Percentiles rank a stretch among this genome's conserved stretches.
Evolutionary conservation across 1,139 yeast genomes (phyloP).

Genomic region (Taphrina communis): DNA sequence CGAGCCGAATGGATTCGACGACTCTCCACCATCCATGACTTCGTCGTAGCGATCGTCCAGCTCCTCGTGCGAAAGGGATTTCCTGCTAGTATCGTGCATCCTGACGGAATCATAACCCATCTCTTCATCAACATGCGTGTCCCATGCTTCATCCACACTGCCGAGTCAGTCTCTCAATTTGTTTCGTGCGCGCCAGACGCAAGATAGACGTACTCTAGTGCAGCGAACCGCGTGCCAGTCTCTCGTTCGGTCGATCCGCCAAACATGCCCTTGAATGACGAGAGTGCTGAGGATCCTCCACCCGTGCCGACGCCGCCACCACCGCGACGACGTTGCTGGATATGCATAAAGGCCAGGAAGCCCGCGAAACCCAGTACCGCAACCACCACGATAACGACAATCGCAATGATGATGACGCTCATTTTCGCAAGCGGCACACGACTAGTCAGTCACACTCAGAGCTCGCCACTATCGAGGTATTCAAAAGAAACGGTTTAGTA

Average conservation of each 20-base stretch:
- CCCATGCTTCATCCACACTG: conserved; percentile 41
- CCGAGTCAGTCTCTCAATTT: not conserved
- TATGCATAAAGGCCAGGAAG: conserved; percentile 20
- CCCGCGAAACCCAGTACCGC: conserved; percentile 24
- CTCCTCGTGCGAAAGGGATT: conserved; percentile 29
- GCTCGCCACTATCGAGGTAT: not conserved
- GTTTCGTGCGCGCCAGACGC: not conserved
- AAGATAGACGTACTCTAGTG: conserved; percentile 28
- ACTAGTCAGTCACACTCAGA: no score
- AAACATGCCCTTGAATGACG: conserved; percentile 32
- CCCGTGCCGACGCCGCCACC: conserved; percentile 6
- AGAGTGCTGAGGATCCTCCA: conserved; percentile 9
- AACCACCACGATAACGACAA: conserved; percentile 22
- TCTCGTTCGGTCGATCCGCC: conserved; percentile 33
- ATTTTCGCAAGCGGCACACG: not conserved
- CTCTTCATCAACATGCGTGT: conserved; percentile 37
- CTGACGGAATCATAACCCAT: conserved; percentile 33
- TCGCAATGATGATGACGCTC: conserved; percentile 21
- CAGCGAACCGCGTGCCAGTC: conserved; percentile 36
- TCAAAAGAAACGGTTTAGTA: no score
- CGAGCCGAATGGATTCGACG: conserved; percentile 32
- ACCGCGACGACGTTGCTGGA: conserved; percentile 29
- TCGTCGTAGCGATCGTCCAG: conserved; percentile 36
- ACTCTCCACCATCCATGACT: conserved; percentile 36
- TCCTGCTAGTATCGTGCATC: conserved; percentile 13